Base-by-base conservation (phyloP, 2,329 filamentous ascomycete genomes). In the Thelonectria olida region DNA sequence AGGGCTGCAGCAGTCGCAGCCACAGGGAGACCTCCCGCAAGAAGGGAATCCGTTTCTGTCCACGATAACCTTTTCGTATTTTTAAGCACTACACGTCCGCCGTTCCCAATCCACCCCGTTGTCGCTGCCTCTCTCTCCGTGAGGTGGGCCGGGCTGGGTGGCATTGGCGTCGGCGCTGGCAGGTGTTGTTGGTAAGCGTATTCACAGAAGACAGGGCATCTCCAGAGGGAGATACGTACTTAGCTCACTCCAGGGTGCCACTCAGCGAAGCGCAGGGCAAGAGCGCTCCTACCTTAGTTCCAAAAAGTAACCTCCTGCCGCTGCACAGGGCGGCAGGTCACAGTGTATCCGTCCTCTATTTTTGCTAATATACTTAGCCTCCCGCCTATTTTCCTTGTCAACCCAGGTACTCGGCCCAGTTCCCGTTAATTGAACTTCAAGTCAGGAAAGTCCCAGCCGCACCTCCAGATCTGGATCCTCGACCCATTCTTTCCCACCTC, bases 401-500 rank as follows among this genome's bases (percentile, higher is more conserved):
- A 50, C 9, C 19, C 22, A 39, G 12, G 55, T 58, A 39, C 41
- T 48, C 22, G 48, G 25, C 15, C 39, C 42, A 17, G 28, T 31
- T 34, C 45, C 54, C 38, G 27, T 9, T 39, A 28, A 39, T 23
- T 31, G 28, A 31, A n/a, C n/a, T n/a, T n/a, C n/a, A n/a, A 8
- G 28, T 36, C 28, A 38, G 47, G 22, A 31, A 56, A 42, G 55
- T 54, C 38, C 52, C 64, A 58, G 68, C 70, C 64, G 67, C 62
- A 66, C 69, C 66, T 67, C 69, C 67, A 68, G 63, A 71, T 69
- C 69, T 71, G 59, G 68, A 61, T 61, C 63, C 70, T 72, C 67
- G 67, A 70, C 69, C 69, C 69, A 70, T 72, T 68, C 69, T 67
- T 72, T 72, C 69, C 67, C 66, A 66, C 52, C 61, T 69, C 64